phyloP scores from a whole-genome alignment of 1,284 basidiomycete genomes.

The Meripilus lineatus region DNA sequence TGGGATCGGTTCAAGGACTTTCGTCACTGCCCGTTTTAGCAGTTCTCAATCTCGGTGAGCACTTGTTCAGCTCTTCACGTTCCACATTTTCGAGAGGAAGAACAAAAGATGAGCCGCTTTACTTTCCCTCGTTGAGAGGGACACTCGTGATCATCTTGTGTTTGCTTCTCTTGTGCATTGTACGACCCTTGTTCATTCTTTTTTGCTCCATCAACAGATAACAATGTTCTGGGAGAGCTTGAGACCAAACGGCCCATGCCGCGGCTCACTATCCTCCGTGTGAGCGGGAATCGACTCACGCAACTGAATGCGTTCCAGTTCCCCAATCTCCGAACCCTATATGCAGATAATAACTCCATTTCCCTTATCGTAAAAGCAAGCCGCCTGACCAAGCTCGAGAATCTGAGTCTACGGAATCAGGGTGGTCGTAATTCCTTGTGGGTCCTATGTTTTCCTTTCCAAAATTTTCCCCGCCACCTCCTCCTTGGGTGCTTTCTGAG shows the following conservation, averaged over 20 bases:
- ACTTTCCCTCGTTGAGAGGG: background rate
- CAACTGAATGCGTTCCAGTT: conserved; percentile 66
- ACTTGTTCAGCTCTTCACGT: background rate
- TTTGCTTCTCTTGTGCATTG: background rate
- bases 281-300: conserved; percentile 79
- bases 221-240: conserved; percentile 60
- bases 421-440: conserved; percentile 61
- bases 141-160: conserved; percentile 4
- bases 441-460: conserved; percentile 31
- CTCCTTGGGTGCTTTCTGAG: no score
- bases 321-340: conserved; percentile 82
- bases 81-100: no score
- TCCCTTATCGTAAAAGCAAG: conserved; percentile 47
- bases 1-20: conserved; percentile 59
- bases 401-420: conserved; percentile 90
- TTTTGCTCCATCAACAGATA: conserved; percentile 47
- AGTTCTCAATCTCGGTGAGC: conserved; percentile 78
- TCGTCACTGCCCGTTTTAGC: conserved; percentile 59
- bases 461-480: no score
- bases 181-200: conserved; percentile 6
- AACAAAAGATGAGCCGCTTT: background rate
- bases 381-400: conserved; percentile 73
- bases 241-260: conserved; percentile 51
- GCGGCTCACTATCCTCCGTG: conserved; percentile 77
- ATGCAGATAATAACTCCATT: conserved; percentile 86